Evolutionary conservation across 2,329 filamentous ascomycete species (phyloP), one percentile per base, ranked within the genome.

Genomic region (Venturia carpophila): DNA sequence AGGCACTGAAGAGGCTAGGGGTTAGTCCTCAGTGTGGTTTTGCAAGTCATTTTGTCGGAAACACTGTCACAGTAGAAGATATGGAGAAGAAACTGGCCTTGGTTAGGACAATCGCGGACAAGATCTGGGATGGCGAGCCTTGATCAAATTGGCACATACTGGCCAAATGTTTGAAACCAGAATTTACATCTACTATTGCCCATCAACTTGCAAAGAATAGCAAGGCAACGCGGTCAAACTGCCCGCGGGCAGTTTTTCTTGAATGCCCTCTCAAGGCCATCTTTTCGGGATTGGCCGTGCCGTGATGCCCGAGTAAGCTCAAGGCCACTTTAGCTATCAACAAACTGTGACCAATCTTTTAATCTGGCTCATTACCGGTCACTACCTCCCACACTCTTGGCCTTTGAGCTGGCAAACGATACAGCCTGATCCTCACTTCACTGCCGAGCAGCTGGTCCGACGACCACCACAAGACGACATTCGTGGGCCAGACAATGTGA

Each of bases 11-110:
- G 75, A 83, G 87, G 69, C 77, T 92, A 60, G 82, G 82, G 64
- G 82, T 90, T 21, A 88, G 85, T 71, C 87, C 88, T 0, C 88
- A 91, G 77, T 90, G 87, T 72, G 87, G 87, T 6, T 89, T 89
- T 56, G 58, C 43, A 5, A 66, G 43, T 7, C 65, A 66, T 60
- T 64, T 42, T 21, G 39, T 24, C 19, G 65, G 65, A 21, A 58
- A 66, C 30, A 52, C 62, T 27, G 30, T 66, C 17, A 65, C 41
- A 34, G 42, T 66, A 1, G 65, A 66, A 19, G 65, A 66, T 37
- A 34, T 49, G 49, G 52, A 61, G 39, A 63, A 52, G 42, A 66
- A 66, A 47, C 34, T 66, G 21, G 49, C 30, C 17, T 60, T 66
- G 21, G 60, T 66, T 9, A 49, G 64, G 64, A n/a, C 55, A n/a